Base-by-base conservation (phyloP, 495 filamentous ascomycete species). In the Arthonia radiata region DNA sequence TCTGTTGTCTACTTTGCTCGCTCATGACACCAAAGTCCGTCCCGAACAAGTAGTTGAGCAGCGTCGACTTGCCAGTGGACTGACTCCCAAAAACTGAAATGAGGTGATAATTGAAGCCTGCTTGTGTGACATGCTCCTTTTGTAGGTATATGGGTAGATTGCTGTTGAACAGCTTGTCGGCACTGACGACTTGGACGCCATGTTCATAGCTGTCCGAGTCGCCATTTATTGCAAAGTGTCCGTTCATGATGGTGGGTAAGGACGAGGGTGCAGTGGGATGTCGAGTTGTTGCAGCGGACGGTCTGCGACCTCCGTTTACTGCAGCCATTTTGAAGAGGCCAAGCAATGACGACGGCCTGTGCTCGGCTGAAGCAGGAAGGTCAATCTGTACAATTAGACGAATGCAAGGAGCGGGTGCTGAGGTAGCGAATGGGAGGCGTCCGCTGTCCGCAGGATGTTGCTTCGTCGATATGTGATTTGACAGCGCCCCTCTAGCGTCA, bases 21-120 rank as follows among this genome's bases (percentile, higher is more conserved):
- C 77, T 73, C 86, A 97, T 97, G 30, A 94, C 82, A 24, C 73
- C 78, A 57, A 97, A 97, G 31, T 82, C 59, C 25, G 86, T 97
- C 28, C 80, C 80, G 45, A 97, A 97, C 17, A 97, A 64, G 49
- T 83, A 61, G 53, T 97, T 97, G 31, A 97, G 69, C 12, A 97
- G 60, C 15, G 86, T 97, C 9, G 83, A 93, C 57, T 97, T 97
- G 29, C 86, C 86, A 5, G 86, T 97, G 25, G 89, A 94, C 56
- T 97, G 86, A 15, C 82, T 92, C 16, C 86, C 86, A 50, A 97
- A 97, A 36, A 97, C 86, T 35, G 83, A 91, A 35, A 97, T 91
- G 34, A 97, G 67, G 46, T 97, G 86, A 50, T 97, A 97, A 49
- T 91, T 91, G 66, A 97, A 97, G 42, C 86, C 86, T 33, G 78